Conservation (phyloP, 257 asterid genomes). For the Solanum chaucha region DNA sequence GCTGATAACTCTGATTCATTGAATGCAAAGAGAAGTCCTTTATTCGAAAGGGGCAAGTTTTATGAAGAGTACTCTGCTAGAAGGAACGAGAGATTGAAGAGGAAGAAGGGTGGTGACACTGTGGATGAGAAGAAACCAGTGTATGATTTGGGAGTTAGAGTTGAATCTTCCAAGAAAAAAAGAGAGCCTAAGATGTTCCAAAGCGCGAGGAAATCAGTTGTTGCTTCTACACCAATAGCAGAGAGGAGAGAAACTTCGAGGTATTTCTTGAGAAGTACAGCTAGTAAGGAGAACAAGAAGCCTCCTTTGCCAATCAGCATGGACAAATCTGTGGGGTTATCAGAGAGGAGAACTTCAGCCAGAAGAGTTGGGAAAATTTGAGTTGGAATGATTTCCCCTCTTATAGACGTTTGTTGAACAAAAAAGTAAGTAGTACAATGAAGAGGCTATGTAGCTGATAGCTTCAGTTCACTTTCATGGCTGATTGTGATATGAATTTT, state of each 20-base stretch:
- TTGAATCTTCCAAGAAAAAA: slow-evolving; percentile 60
- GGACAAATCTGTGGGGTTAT: slow-evolving; percentile 38
- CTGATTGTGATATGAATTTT: not conserved
- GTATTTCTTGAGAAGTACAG: slow-evolving; percentile 59
- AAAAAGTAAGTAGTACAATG: not conserved
- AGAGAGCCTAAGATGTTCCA: slow-evolving; percentile 34
- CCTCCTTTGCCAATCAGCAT: slow-evolving; percentile 38
- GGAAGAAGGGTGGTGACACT: slow-evolving; percentile 59
- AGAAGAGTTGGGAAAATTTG: slow-evolving; percentile 37
- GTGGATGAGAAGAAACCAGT: slow-evolving; percentile 40
- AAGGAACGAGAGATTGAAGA: slow-evolving; percentile 83
- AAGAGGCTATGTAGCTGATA: slow-evolving; percentile 13
- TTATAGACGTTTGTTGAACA: not conserved
- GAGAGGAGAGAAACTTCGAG: slow-evolving; percentile 53
- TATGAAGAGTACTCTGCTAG: slow-evolving; percentile 81
- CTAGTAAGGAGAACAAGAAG: slow-evolving; percentile 62
- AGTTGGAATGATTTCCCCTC: not conserved
- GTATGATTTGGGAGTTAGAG: slow-evolving; percentile 71
- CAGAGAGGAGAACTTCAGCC: slow-evolving; percentile 34
- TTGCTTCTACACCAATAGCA: slow-evolving; percentile 41
- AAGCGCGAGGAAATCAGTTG: slow-evolving; percentile 7
- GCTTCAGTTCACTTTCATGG: not conserved
- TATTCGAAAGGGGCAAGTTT: slow-evolving; percentile 73
- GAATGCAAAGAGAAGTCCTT: slow-evolving; percentile 28
- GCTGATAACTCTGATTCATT: not conserved